Percentiles rank a stretch among this genome's conserved stretches.
Conservation (phyloP, 2,329 filamentous ascomycete genomes). For the Aspergillus udagawae region DNA sequence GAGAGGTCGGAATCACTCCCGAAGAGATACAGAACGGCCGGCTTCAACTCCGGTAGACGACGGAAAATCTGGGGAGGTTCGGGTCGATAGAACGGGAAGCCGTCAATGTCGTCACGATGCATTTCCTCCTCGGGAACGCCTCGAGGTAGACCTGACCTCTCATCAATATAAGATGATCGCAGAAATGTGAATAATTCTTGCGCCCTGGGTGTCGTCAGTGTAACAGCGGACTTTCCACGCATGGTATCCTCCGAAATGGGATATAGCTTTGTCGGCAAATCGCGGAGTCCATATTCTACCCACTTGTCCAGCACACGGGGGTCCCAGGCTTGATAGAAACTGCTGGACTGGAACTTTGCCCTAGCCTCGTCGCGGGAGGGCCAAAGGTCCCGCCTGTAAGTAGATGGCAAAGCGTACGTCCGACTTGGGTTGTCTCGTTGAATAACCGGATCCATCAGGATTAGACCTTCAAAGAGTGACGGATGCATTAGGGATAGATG, state of each 20-base stretch:
- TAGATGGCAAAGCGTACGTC: background rate
- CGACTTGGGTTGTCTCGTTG: background rate
- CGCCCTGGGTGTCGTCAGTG: conserved; percentile 7
- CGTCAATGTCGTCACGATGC: conserved; percentile 14
- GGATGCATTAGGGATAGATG: conserved; percentile 5
- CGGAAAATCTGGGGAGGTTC: conserved; percentile 23
- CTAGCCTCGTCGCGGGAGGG: conserved; percentile 4
- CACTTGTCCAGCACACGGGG: conserved; percentile 5
- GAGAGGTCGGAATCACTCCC: conserved; percentile 12
- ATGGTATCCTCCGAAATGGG: background rate
- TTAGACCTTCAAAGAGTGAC: conserved; percentile 3
- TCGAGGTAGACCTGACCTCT: background rate
- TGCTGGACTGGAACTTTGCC: background rate
- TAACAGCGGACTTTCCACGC: conserved; percentile 2
- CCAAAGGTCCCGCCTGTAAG: conserved; percentile 6
- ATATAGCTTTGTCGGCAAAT: conserved; percentile 8
- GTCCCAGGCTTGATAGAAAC: conserved; percentile 5
- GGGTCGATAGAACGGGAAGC: conserved; percentile 27
- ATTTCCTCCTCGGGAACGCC: conserved; percentile 28
- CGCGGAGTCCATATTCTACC: conserved; percentile 8
- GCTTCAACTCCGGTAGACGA: conserved; percentile 24
- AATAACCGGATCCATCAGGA: conserved; percentile 10
- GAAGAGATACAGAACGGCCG: conserved; percentile 27
- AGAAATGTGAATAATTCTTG: conserved; percentile 1
- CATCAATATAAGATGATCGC: background rate